Evolutionary conservation across 345 rosid genomes (phyloP).

Genomic region (Sisymbrium altissimum): DNA sequence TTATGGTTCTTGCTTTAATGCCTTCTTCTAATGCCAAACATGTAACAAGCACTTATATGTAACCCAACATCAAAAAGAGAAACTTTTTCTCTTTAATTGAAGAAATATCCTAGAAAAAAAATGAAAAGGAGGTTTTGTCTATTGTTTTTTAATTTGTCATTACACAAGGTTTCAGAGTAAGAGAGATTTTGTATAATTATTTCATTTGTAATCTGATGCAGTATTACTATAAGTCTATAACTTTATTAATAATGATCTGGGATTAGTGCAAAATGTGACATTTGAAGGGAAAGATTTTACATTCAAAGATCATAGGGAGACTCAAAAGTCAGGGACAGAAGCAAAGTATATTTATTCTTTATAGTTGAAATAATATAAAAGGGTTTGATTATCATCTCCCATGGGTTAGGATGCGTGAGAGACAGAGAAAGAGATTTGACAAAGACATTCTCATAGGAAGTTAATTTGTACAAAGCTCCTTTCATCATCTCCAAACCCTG

Average conservation of each 20-base stretch:
- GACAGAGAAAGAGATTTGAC: conserved; percentile 23
- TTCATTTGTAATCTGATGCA: conserved; percentile 8
- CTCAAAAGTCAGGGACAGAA: background rate
- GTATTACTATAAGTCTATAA: background rate
- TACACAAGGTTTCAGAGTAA: conserved; percentile 7
- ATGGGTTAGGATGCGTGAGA: conserved; percentile 25
- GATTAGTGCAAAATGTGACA: background rate
- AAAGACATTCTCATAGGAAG: conserved; percentile 21
- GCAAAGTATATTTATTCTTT: background rate
- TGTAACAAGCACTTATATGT: conserved; percentile 24
- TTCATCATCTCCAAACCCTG: conserved; percentile 19
- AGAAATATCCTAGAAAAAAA: background rate
- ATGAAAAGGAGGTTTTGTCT: background rate
- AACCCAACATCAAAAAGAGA: background rate
- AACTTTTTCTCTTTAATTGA: background rate
- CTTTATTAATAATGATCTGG: background rate
- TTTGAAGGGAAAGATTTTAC: background rate
- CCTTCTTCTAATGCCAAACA: conserved; percentile 42
- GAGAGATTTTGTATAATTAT: conserved; percentile 12
- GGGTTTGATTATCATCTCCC: conserved; percentile 10
- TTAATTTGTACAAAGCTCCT: conserved; percentile 5
- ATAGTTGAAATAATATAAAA: background rate
- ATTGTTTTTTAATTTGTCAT: background rate
- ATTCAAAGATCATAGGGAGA: background rate
- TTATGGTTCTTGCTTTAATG: conserved; percentile 71